These are phyloP conservation scores for Botrytis squamosa DNA, from an alignment of 2,329 filamentous ascomycete species.

Conservation along the genomic window DNA sequence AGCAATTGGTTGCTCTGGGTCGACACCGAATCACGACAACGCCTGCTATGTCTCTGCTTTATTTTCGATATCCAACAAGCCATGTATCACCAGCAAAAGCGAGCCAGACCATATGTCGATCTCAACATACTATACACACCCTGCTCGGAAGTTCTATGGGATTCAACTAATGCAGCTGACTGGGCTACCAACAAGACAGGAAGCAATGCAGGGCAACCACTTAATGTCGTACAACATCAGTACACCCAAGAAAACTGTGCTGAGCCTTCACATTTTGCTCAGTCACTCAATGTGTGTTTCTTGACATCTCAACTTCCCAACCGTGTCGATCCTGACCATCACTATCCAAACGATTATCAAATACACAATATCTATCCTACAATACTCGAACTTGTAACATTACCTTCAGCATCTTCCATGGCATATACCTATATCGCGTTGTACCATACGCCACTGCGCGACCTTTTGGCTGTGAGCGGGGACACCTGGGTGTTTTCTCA, in stretches of 20 bases:
- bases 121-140: conserved; percentile 29
- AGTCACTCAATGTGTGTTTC: conserved; percentile 33
- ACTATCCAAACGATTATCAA: conserved; percentile 26
- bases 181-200: conserved; percentile 44
- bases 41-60: conserved; percentile 57
- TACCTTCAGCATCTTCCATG: conserved; percentile 48
- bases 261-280: conserved; percentile 28
- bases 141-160: conserved; percentile 49
- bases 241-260: conserved; percentile 20
- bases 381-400: conserved; percentile 28
- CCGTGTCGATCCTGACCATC: conserved; percentile 38
- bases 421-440: conserved; percentile 57
- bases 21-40: conserved; percentile 50
- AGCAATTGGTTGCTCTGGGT: conserved; percentile 53
- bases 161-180: conserved; percentile 45
- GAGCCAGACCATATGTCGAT: conserved; percentile 16
- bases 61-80: conserved; percentile 56
- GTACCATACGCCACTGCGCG: conserved; percentile 57
- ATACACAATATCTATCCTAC: conserved; percentile 17
- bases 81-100: conserved; percentile 47
- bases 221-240: conserved; percentile 27
- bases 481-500: conserved; percentile 58
- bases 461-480: conserved; percentile 57
- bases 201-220: conserved; percentile 21
- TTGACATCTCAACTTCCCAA: conserved; percentile 33